These are phyloP conservation scores for Blastocystis sp. DNA, from an alignment of 352 stramenopile species.

Conservation along the genomic window DNA sequence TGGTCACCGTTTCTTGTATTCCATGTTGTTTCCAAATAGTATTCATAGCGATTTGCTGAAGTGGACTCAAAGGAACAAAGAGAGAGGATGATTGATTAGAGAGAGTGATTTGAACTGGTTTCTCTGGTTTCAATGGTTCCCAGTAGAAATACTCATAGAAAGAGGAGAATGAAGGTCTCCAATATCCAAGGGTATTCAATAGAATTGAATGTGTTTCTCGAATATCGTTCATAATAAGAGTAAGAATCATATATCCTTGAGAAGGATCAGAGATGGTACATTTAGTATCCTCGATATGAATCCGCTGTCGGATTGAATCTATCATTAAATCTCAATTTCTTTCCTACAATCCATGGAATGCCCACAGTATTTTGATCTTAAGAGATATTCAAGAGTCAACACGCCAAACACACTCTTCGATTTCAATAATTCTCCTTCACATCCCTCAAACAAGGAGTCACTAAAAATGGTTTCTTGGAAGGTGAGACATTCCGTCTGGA, in stretches of 20 bases:
- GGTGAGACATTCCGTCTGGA: neutral
- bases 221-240: too few species aligned
- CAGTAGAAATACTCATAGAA: constrained; percentile 47
- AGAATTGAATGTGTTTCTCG: too few species aligned
- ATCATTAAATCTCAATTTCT: too few species aligned
- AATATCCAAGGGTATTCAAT: neutral
- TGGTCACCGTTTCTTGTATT: too few species aligned
- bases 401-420: constrained; percentile 18
- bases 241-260: too few species aligned
- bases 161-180: neutral
- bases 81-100: neutral
- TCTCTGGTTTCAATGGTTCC: neutral
- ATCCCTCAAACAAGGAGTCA: neutral
- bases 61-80: neutral
- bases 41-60: neutral
- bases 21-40: too few species aligned
- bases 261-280: too few species aligned
- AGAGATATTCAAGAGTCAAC: neutral
- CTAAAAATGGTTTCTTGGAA: neutral
- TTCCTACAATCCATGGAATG: neutral
- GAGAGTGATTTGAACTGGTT: neutral
- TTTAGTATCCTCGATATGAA: too few species aligned
- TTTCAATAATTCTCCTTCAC: neutral
- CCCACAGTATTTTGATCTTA: neutral
- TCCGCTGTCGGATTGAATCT: too few species aligned